phyloP scores from a whole-genome alignment of 2,329 filamentous ascomycete genomes.

The Fusarium pininemorale region DNA sequence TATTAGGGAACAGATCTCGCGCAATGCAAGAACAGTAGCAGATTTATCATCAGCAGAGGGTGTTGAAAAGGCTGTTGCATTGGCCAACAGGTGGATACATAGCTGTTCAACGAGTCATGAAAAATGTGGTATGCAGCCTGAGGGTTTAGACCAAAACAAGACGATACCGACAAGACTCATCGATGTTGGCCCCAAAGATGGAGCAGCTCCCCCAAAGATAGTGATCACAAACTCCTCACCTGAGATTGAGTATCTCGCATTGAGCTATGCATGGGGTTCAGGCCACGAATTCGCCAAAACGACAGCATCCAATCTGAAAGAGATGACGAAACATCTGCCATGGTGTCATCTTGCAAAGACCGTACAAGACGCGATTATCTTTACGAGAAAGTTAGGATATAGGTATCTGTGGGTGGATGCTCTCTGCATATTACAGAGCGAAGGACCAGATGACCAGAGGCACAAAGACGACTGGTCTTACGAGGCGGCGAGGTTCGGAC shows the following conservation, averaged over 20 bases:
- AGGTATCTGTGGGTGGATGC: neutral
- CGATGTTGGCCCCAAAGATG: neutral
- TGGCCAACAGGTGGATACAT: neutral
- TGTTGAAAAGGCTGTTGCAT: neutral
- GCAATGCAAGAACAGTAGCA: neutral
- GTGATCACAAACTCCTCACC: neutral
- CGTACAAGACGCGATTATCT: neutral
- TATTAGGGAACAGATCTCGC: no score
- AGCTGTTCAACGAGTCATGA: neutral
- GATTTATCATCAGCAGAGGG: neutral
- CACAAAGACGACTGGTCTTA: neutral
- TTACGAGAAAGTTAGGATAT: neutral
- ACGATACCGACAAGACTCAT: neutral
- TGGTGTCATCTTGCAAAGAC: neutral
- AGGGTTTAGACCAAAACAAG: no score
- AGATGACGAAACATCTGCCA: neutral
- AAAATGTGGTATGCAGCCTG: neutral
- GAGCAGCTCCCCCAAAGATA: neutral
- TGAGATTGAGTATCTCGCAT: neutral
- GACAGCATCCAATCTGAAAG: neutral
- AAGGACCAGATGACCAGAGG: neutral
- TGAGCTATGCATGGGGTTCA: conserved; percentile 9
- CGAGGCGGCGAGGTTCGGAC: neutral
- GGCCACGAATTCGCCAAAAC: neutral
- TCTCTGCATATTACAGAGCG: conserved; percentile 1